phyloP scores from a whole-genome alignment of 1,284 basidiomycete genomes.

The Cryptococcus depauperatus region DNA sequence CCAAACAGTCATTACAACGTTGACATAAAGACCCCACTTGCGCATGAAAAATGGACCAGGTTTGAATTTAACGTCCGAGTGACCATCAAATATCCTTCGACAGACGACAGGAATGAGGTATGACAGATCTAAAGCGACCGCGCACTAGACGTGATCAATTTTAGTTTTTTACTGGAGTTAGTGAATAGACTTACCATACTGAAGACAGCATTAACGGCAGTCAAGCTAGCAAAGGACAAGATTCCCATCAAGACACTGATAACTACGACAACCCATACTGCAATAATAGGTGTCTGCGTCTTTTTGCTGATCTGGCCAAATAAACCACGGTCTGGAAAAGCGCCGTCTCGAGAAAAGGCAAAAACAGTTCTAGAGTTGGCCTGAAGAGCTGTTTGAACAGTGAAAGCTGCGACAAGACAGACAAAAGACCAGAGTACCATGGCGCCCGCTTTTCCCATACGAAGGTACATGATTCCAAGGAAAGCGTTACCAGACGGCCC shows the following conservation, averaged over 20 bases:
- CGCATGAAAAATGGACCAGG: conserved; percentile 40
- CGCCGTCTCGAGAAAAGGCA: conserved; percentile 57
- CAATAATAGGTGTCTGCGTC: conserved; percentile 70
- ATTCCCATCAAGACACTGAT: conserved; percentile 52
- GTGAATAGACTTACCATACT: conserved; percentile 16
- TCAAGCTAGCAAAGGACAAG: conserved; percentile 65
- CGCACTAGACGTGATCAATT: conserved; percentile 16
- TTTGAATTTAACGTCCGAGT: conserved; percentile 35
- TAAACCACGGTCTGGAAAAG: conserved; percentile 70
- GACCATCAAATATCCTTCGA: conserved; percentile 27
- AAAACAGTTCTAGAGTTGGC: conserved; percentile 80
- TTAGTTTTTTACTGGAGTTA: not conserved
- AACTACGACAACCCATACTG: conserved; percentile 70
- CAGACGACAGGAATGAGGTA: conserved; percentile 37
- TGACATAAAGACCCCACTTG: conserved; percentile 23
- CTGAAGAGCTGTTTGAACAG: conserved; percentile 69
- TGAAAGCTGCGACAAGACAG: conserved; percentile 68
- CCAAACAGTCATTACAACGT: conserved; percentile 30
- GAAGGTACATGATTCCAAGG: conserved; percentile 64
- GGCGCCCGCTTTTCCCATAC: conserved; percentile 63
- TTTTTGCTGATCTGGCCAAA: conserved; percentile 61
- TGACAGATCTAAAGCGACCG: conserved; percentile 34
- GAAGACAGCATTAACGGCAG: conserved; percentile 77
- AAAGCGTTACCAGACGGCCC: conserved; percentile 65
- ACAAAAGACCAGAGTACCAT: conserved; percentile 58